These are phyloP conservation scores for Sugiyamaella neomexicana DNA, from an alignment of 1,139 yeast genomes.

Conservation along the genomic window DNA sequence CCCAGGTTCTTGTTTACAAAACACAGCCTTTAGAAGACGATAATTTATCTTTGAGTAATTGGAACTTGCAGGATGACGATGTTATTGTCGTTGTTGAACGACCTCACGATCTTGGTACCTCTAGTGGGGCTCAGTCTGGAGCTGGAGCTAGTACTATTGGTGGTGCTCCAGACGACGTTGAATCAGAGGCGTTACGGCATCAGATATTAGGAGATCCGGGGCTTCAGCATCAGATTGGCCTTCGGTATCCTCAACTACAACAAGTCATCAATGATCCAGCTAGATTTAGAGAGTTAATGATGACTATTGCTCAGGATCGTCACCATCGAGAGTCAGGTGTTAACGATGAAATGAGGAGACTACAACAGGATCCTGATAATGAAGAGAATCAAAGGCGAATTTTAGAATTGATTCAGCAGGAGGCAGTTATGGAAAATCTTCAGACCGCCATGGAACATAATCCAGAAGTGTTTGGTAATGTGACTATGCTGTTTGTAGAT, in stretches of 20 bases:
- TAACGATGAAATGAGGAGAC: conserved; percentile 49
- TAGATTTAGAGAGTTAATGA: conserved; percentile 51
- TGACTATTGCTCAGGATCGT: conserved; percentile 40
- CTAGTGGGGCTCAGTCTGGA: too few relatives aligned
- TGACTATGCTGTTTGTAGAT: conserved; percentile 79
- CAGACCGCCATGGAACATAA: conserved; percentile 78
- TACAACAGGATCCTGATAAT: conserved; percentile 67
- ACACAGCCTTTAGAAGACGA: conserved; percentile 46
- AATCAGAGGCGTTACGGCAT: conserved; percentile 41
- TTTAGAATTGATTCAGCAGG: conserved; percentile 66
- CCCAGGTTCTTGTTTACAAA: conserved; percentile 53
- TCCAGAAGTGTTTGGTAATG: conserved; percentile 84
- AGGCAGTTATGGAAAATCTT: conserved; percentile 75
- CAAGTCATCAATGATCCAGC: conserved; percentile 52
- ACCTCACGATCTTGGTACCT: conserved; percentile 5
- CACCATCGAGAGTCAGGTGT: conserved; percentile 29
- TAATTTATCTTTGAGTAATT: conserved; percentile 46
- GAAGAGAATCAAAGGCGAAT: conserved; percentile 71
- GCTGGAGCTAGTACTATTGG: conserved; percentile 12
- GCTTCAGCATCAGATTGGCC: conserved; percentile 38
- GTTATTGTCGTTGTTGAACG: conserved; percentile 46
- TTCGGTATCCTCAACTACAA: conserved; percentile 41
- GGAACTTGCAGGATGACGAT: conserved; percentile 58
- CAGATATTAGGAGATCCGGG: conserved; percentile 40
- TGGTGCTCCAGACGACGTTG: conserved; percentile 39